phyloP scores from a whole-genome alignment of 768 basidiomycete species.

The Plicaturopsis crispa region DNA sequence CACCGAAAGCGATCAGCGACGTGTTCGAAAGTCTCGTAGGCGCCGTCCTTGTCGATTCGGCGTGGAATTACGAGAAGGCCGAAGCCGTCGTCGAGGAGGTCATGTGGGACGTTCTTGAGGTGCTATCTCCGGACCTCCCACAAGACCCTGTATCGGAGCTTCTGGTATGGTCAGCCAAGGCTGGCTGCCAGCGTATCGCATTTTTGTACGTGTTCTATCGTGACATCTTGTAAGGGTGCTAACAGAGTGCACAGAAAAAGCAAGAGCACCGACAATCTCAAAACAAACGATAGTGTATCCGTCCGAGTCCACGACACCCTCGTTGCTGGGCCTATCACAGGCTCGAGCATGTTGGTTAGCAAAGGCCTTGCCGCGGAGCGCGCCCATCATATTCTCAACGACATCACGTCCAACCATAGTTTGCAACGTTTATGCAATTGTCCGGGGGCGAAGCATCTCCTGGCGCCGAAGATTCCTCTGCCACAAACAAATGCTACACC shows the following conservation, averaged over 20 bases:
- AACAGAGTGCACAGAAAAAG: slow-evolving; percentile 12
- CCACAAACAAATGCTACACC: slow-evolving; percentile 10
- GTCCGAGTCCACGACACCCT: slow-evolving; percentile 51
- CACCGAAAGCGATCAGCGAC: slow-evolving; percentile 82
- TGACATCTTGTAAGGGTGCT: background rate
- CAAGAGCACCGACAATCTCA: slow-evolving; percentile 24
- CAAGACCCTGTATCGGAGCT: slow-evolving; percentile 71
- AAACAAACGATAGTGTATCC: slow-evolving; percentile 43
- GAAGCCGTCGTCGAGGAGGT: slow-evolving; percentile 49
- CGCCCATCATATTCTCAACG: slow-evolving; percentile 45
- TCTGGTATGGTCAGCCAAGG: slow-evolving; percentile 53
- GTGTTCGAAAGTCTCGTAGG: slow-evolving; percentile 81
- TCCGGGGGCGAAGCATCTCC: slow-evolving; percentile 8
- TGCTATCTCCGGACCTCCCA: slow-evolving; percentile 49
- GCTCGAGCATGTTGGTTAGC: slow-evolving; percentile 49
- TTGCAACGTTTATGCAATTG: slow-evolving; percentile 39
- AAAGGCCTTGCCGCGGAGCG: slow-evolving; percentile 63
- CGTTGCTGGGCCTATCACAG: slow-evolving; percentile 55
- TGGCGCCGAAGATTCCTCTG: slow-evolving; percentile 3
- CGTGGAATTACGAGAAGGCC: slow-evolving; percentile 65
- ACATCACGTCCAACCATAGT: slow-evolving; percentile 34
- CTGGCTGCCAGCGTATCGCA: slow-evolving; percentile 46
- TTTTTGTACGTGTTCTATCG: slow-evolving; percentile 33
- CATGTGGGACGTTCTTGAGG: slow-evolving; percentile 61
- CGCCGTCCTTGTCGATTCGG: slow-evolving; percentile 75